These are phyloP conservation scores for Eimeria acervulina DNA, from an alignment of 169 alveolate species.

Conservation along the genomic window DNA sequence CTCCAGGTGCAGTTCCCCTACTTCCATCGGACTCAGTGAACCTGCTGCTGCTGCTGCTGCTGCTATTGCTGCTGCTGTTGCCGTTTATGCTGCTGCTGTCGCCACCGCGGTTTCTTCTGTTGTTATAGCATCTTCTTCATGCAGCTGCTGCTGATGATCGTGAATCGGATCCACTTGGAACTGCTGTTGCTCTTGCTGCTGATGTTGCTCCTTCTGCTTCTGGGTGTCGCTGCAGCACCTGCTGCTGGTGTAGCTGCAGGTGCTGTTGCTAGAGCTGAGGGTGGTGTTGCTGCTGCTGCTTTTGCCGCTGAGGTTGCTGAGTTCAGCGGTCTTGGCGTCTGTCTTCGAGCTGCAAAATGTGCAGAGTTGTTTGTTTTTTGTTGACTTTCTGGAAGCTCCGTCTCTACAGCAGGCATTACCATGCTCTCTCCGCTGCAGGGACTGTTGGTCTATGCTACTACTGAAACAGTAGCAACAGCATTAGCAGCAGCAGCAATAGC, in stretches of 20 bases:
- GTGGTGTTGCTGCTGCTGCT: background rate
- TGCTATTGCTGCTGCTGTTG: background rate
- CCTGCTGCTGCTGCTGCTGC: constrained; percentile 23
- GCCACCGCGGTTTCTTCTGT: background rate
- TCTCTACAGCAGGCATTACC: background rate
- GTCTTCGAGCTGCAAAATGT: background rate
- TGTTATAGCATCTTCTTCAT: background rate
- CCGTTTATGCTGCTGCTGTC: background rate
- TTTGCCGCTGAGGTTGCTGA: background rate
- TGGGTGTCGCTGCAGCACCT: background rate
- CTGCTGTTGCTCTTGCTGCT: background rate
- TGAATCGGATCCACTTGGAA: background rate
- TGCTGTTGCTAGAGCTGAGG: background rate
- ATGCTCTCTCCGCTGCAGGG: background rate
- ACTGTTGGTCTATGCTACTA: background rate
- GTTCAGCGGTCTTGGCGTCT: background rate
- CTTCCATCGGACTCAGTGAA: background rate
- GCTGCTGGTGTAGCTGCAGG: background rate
- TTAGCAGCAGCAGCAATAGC: no score
- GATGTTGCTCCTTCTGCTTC: background rate
- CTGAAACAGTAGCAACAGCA: background rate
- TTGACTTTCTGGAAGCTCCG: background rate
- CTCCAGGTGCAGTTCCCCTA: constrained; percentile 32
- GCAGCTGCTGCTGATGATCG: background rate
- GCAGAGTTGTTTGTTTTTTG: background rate